Evolutionary conservation across 2,329 filamentous ascomycete species (phyloP).

Genomic region (Aspergillus latus): DNA sequence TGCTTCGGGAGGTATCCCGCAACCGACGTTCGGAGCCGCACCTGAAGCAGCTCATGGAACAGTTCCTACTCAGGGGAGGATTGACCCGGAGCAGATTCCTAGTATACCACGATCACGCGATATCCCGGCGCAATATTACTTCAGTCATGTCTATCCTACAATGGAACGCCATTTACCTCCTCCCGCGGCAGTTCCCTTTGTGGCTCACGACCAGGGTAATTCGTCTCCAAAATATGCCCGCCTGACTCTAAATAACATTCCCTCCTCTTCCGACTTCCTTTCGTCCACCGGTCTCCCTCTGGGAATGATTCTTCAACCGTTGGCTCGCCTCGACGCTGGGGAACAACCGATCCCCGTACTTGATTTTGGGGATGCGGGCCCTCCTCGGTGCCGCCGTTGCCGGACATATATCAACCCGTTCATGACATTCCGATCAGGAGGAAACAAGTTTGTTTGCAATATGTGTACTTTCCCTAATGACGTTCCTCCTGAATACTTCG

Average conservation of each 20-base stretch:
- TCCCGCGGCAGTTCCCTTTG: constrained; percentile 81
- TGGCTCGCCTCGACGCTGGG: constrained; percentile 78
- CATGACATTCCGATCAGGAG: constrained; percentile 93
- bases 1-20: constrained; percentile 28
- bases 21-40: constrained; percentile 50
- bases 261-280: constrained; percentile 75
- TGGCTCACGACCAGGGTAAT: constrained; percentile 95
- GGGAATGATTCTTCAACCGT: constrained; percentile 82
- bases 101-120: constrained; percentile 87
- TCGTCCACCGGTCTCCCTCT: constrained; percentile 78
- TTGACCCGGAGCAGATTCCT: constrained; percentile 89
- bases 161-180: constrained; percentile 93
- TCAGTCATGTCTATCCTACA: constrained; percentile 86
- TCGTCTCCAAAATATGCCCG: constrained; percentile 91
- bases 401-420: constrained; percentile 98
- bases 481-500: constrained; percentile 87
- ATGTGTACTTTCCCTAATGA: constrained; percentile 98
- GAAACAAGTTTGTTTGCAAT: constrained; percentile 97
- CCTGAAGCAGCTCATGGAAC: constrained; percentile 51
- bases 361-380: constrained; percentile 89
- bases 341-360: constrained; percentile 87
- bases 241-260: constrained; percentile 91
- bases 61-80: constrained; percentile 67
- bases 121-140: constrained; percentile 75
- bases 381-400: constrained; percentile 88